phyloP scores from a whole-genome alignment of 2,329 filamentous ascomycete species.

The Hortaea werneckii region DNA sequence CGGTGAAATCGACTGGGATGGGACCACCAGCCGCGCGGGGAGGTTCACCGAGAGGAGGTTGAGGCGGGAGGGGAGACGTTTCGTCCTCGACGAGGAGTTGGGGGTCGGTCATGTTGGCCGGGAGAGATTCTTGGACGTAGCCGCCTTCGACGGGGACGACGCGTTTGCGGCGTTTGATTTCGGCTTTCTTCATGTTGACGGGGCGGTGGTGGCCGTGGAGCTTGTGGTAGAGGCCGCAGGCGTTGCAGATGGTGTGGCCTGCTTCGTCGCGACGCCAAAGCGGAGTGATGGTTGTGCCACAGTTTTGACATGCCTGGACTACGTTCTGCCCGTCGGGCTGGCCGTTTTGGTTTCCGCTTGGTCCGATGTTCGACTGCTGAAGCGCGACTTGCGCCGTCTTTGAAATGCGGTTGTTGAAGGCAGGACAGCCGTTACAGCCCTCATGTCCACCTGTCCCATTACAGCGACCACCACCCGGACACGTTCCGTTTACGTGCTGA shows the following conservation, averaged over 20 bases:
- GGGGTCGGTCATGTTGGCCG: neutral
- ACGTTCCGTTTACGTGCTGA: slow-evolving; percentile 70
- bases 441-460: slow-evolving; percentile 94
- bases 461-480: slow-evolving; percentile 86
- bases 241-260: slow-evolving; percentile 96
- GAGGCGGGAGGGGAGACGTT: neutral
- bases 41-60: neutral
- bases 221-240: slow-evolving; percentile 94
- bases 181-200: slow-evolving; percentile 96
- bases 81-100: neutral
- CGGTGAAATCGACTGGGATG: slow-evolving; percentile 29
- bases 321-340: slow-evolving; percentile 33
- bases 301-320: slow-evolving; percentile 92
- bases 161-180: slow-evolving; percentile 91
- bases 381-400: slow-evolving; percentile 68
- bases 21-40: slow-evolving; percentile 9
- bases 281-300: slow-evolving; percentile 89
- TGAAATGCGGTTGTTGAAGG: slow-evolving; percentile 91
- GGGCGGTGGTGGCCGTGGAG: slow-evolving; percentile 88
- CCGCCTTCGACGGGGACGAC: slow-evolving; percentile 64
- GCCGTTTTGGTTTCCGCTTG: slow-evolving; percentile 2
- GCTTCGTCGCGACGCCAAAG: slow-evolving; percentile 90
- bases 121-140: neutral
- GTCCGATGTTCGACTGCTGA: slow-evolving; percentile 24
- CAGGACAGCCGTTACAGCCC: slow-evolving; percentile 89